phyloP scores from a whole-genome alignment of 345 rosid species.

The Cardiospermum halicacabum region DNA sequence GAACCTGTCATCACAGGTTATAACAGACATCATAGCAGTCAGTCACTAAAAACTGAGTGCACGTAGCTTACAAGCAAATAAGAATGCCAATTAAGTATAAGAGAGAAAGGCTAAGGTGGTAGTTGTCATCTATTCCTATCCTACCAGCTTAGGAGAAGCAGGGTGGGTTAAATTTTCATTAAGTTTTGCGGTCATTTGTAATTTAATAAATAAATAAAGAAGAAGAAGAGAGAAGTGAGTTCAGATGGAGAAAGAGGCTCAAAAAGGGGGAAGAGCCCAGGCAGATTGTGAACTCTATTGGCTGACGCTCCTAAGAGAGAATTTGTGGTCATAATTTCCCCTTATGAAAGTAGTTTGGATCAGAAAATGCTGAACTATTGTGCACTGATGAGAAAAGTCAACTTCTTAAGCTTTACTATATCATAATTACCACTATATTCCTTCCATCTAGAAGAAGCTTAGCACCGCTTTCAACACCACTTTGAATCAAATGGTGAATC shows the following conservation, averaged over 20 bases:
- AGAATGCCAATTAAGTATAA: neutral
- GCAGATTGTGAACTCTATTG: neutral
- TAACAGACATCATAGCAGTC: neutral
- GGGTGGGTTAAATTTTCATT: neutral
- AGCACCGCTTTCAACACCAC: slow-evolving; percentile 83
- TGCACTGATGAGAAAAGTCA: neutral
- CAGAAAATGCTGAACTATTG: neutral
- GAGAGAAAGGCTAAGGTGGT: neutral
- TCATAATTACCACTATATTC: slow-evolving; percentile 54
- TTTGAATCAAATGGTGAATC: slow-evolving; percentile 67
- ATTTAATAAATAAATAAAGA: too few species aligned
- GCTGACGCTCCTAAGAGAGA: neutral
- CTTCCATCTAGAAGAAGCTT: slow-evolving; percentile 85
- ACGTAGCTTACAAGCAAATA: slow-evolving; percentile 1
- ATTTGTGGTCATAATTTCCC: neutral
- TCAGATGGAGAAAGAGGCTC: neutral
- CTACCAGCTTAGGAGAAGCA: neutral
- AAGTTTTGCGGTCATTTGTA: neutral
- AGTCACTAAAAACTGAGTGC: neutral
- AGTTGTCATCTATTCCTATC: neutral
- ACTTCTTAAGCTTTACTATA: neutral
- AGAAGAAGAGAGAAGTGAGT: neutral
- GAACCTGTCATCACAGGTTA: slow-evolving; percentile 53
- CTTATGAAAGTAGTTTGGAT: neutral
- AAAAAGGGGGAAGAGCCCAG: neutral